phyloP scores from a whole-genome alignment of 306 rosid genomes.

The Cicer judaicum region DNA sequence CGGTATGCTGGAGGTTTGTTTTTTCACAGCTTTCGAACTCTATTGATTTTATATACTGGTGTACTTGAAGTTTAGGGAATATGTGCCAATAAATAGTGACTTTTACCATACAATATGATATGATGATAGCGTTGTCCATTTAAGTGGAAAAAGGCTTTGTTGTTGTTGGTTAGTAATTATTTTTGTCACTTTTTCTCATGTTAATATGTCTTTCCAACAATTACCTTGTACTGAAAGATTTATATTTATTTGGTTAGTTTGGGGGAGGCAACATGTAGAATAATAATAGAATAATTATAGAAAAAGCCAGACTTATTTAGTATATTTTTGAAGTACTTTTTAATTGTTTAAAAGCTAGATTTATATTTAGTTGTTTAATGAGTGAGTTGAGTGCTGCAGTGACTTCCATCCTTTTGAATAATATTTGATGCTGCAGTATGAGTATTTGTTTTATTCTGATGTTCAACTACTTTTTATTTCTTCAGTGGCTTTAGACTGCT shows the following conservation, averaged over 20 bases:
- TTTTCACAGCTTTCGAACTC: conserved; percentile 17
- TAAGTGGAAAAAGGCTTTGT: background rate
- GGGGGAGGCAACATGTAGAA: conserved; percentile 1
- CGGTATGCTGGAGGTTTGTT: conserved; percentile 91
- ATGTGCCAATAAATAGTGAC: conserved; percentile 2
- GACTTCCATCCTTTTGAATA: conserved; percentile 31
- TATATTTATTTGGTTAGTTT: background rate
- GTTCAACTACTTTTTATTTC: conserved; percentile 16
- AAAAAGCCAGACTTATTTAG: background rate
- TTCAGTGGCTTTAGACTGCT: conserved; percentile 24
- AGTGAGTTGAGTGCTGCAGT: conserved; percentile 26
- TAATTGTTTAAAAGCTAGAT: too few relatives aligned
- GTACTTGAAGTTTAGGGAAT: conserved; percentile 36
- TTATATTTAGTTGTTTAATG: background rate
- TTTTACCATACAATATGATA: background rate
- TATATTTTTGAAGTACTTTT: conserved; percentile 31
- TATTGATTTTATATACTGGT: background rate
- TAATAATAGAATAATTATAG: background rate
- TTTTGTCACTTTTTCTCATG: conserved; percentile 13
- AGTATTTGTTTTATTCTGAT: conserved; percentile 2
- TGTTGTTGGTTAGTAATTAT: background rate
- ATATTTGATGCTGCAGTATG: conserved; percentile 37
- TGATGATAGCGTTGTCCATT: background rate
- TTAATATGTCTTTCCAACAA: conserved; percentile 2
- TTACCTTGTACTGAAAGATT: background rate